These are phyloP conservation scores for Colletotrichum eremochloae DNA, from an alignment of 2,329 filamentous ascomycete species.

Conservation along the genomic window DNA sequence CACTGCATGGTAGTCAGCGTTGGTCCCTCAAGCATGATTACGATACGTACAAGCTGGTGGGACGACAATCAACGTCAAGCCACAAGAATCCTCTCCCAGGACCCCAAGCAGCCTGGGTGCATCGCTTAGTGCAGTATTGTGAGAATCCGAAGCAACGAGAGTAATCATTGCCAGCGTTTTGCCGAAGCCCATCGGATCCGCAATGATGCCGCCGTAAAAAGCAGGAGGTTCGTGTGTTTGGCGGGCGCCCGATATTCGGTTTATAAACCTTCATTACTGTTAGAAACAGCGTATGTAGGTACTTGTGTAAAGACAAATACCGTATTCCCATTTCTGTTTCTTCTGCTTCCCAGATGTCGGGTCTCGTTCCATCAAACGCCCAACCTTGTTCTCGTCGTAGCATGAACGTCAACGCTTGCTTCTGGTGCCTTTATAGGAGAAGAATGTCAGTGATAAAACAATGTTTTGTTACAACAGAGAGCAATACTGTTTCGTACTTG, in stretches of 20 bases:
- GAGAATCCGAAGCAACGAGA: constrained; percentile 51
- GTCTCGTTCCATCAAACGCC: constrained; percentile 45
- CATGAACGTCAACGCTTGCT: constrained; percentile 60
- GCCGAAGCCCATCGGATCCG: constrained; percentile 62
- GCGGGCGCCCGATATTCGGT: constrained; percentile 48
- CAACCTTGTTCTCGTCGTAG: constrained; percentile 54
- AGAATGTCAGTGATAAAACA: too few species aligned
- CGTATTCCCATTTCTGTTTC: constrained; percentile 23
- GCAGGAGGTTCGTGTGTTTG: constrained; percentile 50
- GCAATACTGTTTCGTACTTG: constrained; percentile 9
- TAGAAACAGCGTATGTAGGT: not conserved
- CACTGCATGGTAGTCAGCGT: constrained; percentile 47
- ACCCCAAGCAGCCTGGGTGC: not conserved
- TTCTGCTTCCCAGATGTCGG: constrained; percentile 53
- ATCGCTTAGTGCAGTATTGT: not conserved
- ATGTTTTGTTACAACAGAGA: too few species aligned
- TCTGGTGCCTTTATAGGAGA: constrained; percentile 54
- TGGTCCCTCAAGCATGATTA: too few species aligned
- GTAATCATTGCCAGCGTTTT: constrained; percentile 61
- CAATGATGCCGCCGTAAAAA: constrained; percentile 60
- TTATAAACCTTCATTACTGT: constrained; percentile 50
- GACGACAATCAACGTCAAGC: constrained; percentile 53
- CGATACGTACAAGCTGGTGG: constrained; percentile 51
- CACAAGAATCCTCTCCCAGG: constrained; percentile 1
- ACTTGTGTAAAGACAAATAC: too few species aligned